Conservation (phyloP, 345 rosid genomes). For the Eucalyptus pauciflora region DNA sequence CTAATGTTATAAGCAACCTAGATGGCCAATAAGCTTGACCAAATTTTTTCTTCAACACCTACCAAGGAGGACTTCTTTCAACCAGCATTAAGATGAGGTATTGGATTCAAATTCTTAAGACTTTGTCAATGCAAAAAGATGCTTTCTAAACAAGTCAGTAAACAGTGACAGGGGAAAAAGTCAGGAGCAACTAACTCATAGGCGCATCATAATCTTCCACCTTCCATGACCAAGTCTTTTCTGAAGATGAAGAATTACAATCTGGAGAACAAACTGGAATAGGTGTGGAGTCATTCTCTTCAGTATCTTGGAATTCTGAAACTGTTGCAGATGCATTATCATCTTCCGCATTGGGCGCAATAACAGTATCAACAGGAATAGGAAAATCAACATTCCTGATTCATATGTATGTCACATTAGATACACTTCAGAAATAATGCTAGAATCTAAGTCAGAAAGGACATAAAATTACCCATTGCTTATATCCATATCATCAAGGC, state of each 20-base stretch:
- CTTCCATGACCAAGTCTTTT: constrained; percentile 31
- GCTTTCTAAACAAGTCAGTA: not conserved
- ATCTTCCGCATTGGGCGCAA: constrained; percentile 21
- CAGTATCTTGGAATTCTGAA: constrained; percentile 11
- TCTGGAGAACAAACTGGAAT: not conserved
- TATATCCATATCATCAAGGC: constrained; percentile 17
- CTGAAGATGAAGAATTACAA: constrained; percentile 19
- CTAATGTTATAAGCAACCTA: not conserved
- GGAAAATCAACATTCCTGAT: constrained; percentile 37
- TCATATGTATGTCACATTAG: constrained; percentile 2
- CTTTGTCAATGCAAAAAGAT: not conserved
- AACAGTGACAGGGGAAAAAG: not conserved
- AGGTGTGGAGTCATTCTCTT: constrained; percentile 12
- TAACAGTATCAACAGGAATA: constrained; percentile 18
- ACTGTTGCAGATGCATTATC: constrained; percentile 10
- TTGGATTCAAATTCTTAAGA: not conserved
- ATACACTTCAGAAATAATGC: not conserved
- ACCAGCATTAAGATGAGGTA: not conserved
- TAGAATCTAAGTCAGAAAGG: not conserved
- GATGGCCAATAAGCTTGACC: not conserved
- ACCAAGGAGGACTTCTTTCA: not conserved
- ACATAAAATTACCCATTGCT: constrained; percentile 34
- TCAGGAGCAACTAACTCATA: constrained; percentile 37
- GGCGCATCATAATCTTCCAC: constrained; percentile 62
- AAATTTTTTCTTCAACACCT: not conserved